phyloP scores from a whole-genome alignment of 169 alveolate species.

The Plasmodium vivax region DNA sequence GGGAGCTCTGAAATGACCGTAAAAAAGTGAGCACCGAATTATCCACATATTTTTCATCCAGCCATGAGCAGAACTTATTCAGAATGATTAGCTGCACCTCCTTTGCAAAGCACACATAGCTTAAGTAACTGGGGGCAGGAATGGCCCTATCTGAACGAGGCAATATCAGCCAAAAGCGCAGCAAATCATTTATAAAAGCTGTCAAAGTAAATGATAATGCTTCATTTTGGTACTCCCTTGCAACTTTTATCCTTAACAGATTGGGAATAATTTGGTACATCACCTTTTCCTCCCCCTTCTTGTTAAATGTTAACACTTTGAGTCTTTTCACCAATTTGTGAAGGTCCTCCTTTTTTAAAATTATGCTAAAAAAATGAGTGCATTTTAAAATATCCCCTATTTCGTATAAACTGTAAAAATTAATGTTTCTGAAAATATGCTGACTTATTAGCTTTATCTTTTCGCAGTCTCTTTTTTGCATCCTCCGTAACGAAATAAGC shows the following conservation, averaged over 20 bases:
- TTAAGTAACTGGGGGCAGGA: background rate
- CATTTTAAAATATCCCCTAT: slow-evolving; percentile 40
- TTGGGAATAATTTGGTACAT: slow-evolving; percentile 10
- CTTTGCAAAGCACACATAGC: slow-evolving; percentile 24
- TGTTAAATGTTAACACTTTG: slow-evolving; percentile 56
- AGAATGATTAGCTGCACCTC: slow-evolving; percentile 40
- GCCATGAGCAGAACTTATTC: slow-evolving; percentile 48
- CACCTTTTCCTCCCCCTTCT: background rate
- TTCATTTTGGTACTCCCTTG: slow-evolving; percentile 12
- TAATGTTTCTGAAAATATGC: slow-evolving; percentile 21
- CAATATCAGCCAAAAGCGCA: background rate
- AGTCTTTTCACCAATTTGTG: slow-evolving; percentile 52
- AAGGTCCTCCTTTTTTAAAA: slow-evolving; percentile 57
- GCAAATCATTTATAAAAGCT: slow-evolving; percentile 32
- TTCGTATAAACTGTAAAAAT: slow-evolving; percentile 16
- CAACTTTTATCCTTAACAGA: slow-evolving; percentile 45
- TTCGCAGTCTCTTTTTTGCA: slow-evolving; percentile 24
- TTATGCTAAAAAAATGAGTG: slow-evolving; percentile 42
- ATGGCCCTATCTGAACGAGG: slow-evolving; percentile 4
- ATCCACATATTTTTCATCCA: slow-evolving; percentile 31
- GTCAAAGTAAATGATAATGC: background rate
- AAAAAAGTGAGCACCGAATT: slow-evolving; percentile 12
- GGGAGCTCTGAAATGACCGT: slow-evolving; percentile 15
- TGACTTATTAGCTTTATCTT: slow-evolving; percentile 12
- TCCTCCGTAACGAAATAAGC: slow-evolving; percentile 24